Base-by-base conservation (phyloP, 2,329 filamentous ascomycete genomes). In the Diaporthe capsici region DNA sequence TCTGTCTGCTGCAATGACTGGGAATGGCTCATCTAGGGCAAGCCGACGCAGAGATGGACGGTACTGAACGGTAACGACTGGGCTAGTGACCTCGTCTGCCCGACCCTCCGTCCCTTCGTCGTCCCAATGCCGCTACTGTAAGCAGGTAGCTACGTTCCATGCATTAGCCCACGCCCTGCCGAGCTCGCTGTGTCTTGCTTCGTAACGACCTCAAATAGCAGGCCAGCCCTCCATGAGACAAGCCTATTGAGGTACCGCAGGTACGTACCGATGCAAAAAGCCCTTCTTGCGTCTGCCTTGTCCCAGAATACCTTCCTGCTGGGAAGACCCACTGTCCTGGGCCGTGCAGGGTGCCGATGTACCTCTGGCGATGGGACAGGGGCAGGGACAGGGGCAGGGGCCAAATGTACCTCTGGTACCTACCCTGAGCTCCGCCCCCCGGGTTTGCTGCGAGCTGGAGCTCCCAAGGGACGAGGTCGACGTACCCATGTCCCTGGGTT, bases 111-210 rank as follows among this genome's bases (percentile, higher is more conserved):
- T 31, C 39, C 39, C 25, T 31, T 53, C 47, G 7, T 68, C 63
- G 20, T 39, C 44, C 63, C 63, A 68, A 20, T 39, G 63, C 44
- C 63, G 47, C 63, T 53, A 39, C 47, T 68, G 34, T 65, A 25
- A 55, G 22, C 65, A 39, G 65, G 65, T 68, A 68, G 74, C 74
- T 75, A 75, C 74, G 74, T 75, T 75, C 74, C 74, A 75, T 75
- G 68, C 68, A 72, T 75, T 72, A 72, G 73, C 37, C 13, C 7
- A 22, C 57, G 51, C 25, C 68, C 61, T 63, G 74, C 51, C 70
- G 44, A 63, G 71, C 71, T 61, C 47, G 71, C 58, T 58, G 39
- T 73, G 58, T 73, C 58, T 65, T 25, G 58, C 51, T 63, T 73
- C 71, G 71, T 73, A 73, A 61, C 58, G 47, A 44, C 71, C 71